A percentile compares a stretch with the other conserved stretches of the same genome.
phyloP scores from a whole-genome alignment of 768 basidiomycete genomes.

The Lactarius indigo region DNA sequence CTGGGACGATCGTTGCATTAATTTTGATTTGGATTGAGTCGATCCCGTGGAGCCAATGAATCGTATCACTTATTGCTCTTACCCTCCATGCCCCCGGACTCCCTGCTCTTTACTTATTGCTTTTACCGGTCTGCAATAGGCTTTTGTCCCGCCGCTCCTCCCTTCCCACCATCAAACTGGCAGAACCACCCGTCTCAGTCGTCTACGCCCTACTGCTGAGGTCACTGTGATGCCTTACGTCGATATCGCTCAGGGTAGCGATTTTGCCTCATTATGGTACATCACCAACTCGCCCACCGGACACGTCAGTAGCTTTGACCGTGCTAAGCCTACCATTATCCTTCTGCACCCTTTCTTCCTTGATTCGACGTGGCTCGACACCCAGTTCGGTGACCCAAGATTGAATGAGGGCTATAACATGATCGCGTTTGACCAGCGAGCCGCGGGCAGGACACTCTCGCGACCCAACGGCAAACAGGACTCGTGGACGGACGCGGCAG shows the following conservation, averaged over 20 bases:
- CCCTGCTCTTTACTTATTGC: constrained; percentile 5
- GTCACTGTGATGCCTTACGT: constrained; percentile 26
- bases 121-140: not conserved
- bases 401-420: constrained; percentile 28
- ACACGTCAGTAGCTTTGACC: constrained; percentile 28
- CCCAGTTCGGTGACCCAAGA: constrained; percentile 30
- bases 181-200: not conserved
- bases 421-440: constrained; percentile 32
- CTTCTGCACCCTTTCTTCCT: constrained; percentile 30
- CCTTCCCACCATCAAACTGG: constrained; percentile 4
- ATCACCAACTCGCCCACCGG: constrained; percentile 30
- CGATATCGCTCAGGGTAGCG: constrained; percentile 22
- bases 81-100: not conserved
- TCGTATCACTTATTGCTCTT: not conserved
- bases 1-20: not conserved
- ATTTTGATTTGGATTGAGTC: not conserved
- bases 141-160: not conserved
- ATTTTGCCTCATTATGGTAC: constrained; percentile 31
- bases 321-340: constrained; percentile 29
- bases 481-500: constrained; percentile 32
- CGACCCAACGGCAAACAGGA: constrained; percentile 28
- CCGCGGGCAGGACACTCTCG: constrained; percentile 26
- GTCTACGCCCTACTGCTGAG: not conserved
- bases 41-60: not conserved
- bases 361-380: constrained; percentile 30